Base-by-base conservation (phyloP, 805 yeast genomes). In the Candida fluviatilis region DNA sequence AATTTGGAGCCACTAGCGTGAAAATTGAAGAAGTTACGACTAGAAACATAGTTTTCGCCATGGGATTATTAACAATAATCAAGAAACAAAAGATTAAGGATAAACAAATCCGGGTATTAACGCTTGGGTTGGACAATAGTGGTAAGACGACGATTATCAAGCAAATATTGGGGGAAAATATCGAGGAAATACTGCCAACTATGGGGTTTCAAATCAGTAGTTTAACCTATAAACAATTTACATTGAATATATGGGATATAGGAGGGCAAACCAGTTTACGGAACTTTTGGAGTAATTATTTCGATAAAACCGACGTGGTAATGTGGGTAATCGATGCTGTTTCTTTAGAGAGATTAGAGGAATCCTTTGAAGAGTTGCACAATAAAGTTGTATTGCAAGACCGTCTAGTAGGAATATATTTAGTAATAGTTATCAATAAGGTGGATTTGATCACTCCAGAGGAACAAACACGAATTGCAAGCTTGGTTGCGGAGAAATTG, bases 111-210 rank as follows among this genome's bases (percentile, higher is more conserved):
- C 66, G 96, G 16, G 73, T 88, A 18, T 66, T 91, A 16, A 69
- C 86, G 40, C 71, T 90, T 10, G 98, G 98, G 0, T 73, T 90
- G 3, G 98, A 90, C 55, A 88, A 87, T 57, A 76, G 96, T 0
- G 98, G 98, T 2, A 90, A 90, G 57, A 84, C 96, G 2, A 85
- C 96, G 0, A 75, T 91, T 2, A 82, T 89, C 16, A 79, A 80
- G 41, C 54, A 66, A 14, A 53, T 86, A 12, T 65, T 83, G 60
- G 45, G 67, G 18, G 64, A 71, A 46, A 78, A 78, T 41, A 68
- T 73, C 5, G 50, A 56, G 5, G 65, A 64, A n/a, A 79, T 89
- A 4, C 73, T 86, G 7, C 97, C 98, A 0, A 90, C 98, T 0
- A 75, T 90, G 71, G 98, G 98, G 12, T 91, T 90, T 60, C 82